phyloP scores from a whole-genome alignment of 2,329 filamentous ascomycete species.

The Fusarium temperatum region DNA sequence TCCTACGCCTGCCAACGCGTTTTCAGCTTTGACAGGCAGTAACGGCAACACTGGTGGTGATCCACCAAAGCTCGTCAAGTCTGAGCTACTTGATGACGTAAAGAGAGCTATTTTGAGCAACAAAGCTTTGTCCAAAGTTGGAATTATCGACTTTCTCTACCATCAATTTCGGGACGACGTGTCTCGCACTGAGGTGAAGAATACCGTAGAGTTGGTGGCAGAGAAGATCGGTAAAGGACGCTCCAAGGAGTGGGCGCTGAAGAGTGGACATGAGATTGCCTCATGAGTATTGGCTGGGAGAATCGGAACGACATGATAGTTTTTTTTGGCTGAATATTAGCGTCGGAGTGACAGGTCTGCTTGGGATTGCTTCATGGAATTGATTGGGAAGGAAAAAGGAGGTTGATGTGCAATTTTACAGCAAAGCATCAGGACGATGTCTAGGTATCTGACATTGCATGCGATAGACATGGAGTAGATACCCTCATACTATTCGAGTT shows the following conservation, averaged over 20 bases:
- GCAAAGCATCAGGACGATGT: constrained; percentile 11
- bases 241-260: constrained; percentile 52
- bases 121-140: constrained; percentile 51
- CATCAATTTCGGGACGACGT: constrained; percentile 50
- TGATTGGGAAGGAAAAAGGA: constrained; percentile 22
- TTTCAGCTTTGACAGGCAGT: constrained; percentile 46
- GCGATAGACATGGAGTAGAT: constrained; percentile 28
- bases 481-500: constrained; percentile 12
- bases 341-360: constrained; percentile 38
- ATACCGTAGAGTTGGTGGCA: constrained; percentile 52
- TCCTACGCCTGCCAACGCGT: constrained; percentile 48
- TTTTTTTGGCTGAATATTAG: constrained; percentile 42
- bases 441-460: constrained; percentile 19
- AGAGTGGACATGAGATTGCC: constrained; percentile 50
- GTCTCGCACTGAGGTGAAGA: constrained; percentile 54
- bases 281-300: constrained; percentile 33
- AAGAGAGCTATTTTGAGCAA: constrained; percentile 54
- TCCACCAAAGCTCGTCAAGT: constrained; percentile 47
- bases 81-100: constrained; percentile 52
- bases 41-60: constrained; percentile 22
- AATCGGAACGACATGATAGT: constrained; percentile 22
- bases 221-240: constrained; percentile 51
- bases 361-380: constrained; percentile 36
- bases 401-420: constrained; percentile 25
- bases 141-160: constrained; percentile 53